Percentiles rank a stretch among this genome's conserved stretches.
These are phyloP conservation scores for Kwoniella europaea DNA, from an alignment of 768 basidiomycete species.

Conservation along the genomic window DNA sequence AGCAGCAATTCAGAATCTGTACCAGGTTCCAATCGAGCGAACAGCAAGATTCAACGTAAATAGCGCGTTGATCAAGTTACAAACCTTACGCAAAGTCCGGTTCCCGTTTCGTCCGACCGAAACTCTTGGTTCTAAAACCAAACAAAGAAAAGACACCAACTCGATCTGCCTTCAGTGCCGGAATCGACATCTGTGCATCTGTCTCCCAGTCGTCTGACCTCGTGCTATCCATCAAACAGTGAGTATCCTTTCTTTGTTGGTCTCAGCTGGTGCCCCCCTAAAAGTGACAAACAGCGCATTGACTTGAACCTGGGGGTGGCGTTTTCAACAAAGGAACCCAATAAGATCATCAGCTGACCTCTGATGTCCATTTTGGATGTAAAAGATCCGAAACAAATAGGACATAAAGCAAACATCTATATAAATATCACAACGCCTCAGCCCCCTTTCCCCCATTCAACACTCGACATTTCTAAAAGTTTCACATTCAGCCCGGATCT, in stretches of 20 bases:
- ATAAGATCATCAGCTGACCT: not conserved
- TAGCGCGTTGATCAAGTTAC: not conserved
- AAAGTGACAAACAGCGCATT: not conserved
- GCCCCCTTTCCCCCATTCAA: not conserved
- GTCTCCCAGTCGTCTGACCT: not conserved
- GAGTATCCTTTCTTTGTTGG: not conserved
- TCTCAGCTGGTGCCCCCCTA: not conserved
- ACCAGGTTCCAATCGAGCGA: too few species aligned
- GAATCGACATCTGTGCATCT: not conserved
- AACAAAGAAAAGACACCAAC: not conserved
- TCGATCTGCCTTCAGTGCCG: not conserved
- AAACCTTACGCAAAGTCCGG: not conserved
- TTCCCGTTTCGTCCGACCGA: not conserved
- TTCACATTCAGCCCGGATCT: not conserved
- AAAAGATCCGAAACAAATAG: not conserved
- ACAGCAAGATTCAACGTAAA: not conserved
- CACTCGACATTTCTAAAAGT: not conserved
- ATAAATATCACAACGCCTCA: not conserved
- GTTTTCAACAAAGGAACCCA: not conserved
- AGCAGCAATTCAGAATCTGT: too few species aligned
- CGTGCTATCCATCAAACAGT: not conserved
- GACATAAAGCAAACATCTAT: not conserved
- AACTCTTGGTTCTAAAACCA: not conserved
- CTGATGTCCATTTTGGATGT: not conserved
- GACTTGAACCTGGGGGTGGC: not conserved